Evolutionary conservation across 2,329 filamentous ascomycete species (phyloP).

Genomic region (Orbilia blumenaviensis): DNA sequence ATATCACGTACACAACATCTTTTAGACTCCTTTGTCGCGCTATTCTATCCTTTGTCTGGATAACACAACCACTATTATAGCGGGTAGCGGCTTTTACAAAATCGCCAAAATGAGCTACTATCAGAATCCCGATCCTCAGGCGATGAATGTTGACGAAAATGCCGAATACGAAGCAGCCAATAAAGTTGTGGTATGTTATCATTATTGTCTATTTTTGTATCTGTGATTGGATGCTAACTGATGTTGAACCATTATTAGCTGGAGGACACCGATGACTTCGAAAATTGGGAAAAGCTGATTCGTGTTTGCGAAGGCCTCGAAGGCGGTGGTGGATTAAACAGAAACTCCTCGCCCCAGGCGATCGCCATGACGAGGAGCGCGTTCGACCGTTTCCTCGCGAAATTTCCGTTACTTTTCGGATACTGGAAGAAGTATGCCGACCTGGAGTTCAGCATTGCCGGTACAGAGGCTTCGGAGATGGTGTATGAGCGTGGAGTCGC

Average conservation of each 20-base stretch:
- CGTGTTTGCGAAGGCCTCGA: conserved; percentile 84
- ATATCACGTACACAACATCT: neutral
- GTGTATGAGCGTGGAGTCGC: conserved; percentile 96
- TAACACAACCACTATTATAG: neutral
- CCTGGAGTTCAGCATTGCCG: conserved; percentile 94
- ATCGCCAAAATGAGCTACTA: conserved; percentile 53
- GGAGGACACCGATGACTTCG: conserved; percentile 86
- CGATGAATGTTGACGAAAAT: conserved; percentile 53
- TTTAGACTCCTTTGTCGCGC: neutral
- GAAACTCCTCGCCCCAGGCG: conserved; percentile 94
- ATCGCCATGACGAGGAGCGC: conserved; percentile 85
- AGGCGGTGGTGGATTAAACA: conserved; percentile 78
- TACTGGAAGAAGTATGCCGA: conserved; percentile 99
- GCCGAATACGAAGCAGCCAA: conserved; percentile 58
- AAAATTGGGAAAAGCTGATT: conserved; percentile 92
- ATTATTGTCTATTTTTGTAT: neutral
- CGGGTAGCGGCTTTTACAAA: conserved; percentile 27
- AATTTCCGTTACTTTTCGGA: conserved; percentile 93
- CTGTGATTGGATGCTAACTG: neutral
- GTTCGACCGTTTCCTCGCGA: conserved; percentile 91
- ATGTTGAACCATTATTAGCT: conserved; percentile 61
- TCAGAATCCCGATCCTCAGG: conserved; percentile 46
- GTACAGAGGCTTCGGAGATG: conserved; percentile 96
- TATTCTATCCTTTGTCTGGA: neutral
- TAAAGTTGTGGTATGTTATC: conserved; percentile 54